Evolutionary conservation across 1,284 basidiomycete species (phyloP).

Genomic region (Leccinum pallidistipes): DNA sequence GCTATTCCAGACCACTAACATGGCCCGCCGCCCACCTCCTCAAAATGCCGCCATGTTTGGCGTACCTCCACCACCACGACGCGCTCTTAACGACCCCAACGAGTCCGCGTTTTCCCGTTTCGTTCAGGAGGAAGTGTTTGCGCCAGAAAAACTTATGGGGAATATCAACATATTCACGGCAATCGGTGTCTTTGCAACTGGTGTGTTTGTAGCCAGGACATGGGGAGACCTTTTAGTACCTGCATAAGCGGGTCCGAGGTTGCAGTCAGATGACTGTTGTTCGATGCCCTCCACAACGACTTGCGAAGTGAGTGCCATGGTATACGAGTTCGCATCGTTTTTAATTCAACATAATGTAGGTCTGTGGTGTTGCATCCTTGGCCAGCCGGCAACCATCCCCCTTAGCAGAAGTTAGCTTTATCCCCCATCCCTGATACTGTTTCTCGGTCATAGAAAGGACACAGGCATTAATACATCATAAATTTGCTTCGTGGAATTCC

Average conservation of each 20-base stretch:
- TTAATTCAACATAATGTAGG: slow-evolving; percentile 12
- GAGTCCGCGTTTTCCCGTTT: slow-evolving; percentile 61
- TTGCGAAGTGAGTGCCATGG: slow-evolving; percentile 14
- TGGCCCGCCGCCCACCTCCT: slow-evolving; percentile 69
- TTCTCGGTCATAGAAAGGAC: slow-evolving; percentile 18
- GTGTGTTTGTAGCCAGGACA: slow-evolving; percentile 61
- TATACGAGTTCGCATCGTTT: not conserved
- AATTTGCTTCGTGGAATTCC: slow-evolving; percentile 13
- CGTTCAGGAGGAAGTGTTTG: slow-evolving; percentile 63
- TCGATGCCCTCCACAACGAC: not conserved
- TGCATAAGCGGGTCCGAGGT: slow-evolving; percentile 35
- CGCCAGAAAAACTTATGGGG: slow-evolving; percentile 70
- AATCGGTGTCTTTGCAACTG: slow-evolving; percentile 62
- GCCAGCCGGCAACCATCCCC: not conserved
- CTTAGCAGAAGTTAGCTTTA: slow-evolving; percentile 12
- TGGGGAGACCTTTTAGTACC: slow-evolving; percentile 78
- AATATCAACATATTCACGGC: slow-evolving; percentile 69
- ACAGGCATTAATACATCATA: slow-evolving; percentile 15
- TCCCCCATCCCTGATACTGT: slow-evolving; percentile 20
- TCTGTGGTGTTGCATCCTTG: slow-evolving; percentile 7
- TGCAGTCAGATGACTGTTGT: not conserved
- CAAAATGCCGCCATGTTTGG: slow-evolving; percentile 54
- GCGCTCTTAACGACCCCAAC: slow-evolving; percentile 50
- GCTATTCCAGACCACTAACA: slow-evolving; percentile 24
- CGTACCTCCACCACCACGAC: slow-evolving; percentile 38